Conservation (phyloP, 2,329 filamentous ascomycete species). For the Pleomassaria siparia region DNA sequence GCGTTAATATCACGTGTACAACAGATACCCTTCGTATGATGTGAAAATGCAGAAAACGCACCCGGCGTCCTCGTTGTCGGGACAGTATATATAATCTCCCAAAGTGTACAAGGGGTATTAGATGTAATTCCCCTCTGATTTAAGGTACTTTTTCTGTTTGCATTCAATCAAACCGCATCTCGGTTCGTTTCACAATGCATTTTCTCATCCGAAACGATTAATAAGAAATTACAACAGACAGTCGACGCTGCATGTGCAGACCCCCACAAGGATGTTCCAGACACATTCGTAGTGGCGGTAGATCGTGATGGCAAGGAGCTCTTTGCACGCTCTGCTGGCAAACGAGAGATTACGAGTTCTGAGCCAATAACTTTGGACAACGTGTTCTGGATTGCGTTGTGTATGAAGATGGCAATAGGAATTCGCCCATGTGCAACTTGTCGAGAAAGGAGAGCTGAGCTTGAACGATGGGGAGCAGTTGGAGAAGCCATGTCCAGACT, state of each 20-base stretch:
- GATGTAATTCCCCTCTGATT: too few relatives aligned
- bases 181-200: too few relatives aligned
- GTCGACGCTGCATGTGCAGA: constrained; percentile 23
- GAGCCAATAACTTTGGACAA: constrained; percentile 49
- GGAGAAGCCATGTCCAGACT: constrained; percentile 29
- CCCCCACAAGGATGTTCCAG: constrained; percentile 35
- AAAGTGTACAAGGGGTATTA: too few relatives aligned
- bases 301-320: constrained; percentile 44
- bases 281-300: constrained; percentile 46
- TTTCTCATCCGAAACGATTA: constrained; percentile 12
- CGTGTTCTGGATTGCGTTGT: constrained; percentile 61
- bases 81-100: too few relatives aligned
- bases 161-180: too few relatives aligned
- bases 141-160: too few relatives aligned
- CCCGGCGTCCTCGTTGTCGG: too few relatives aligned
- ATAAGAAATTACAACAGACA: constrained; percentile 14
- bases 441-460: constrained; percentile 33
- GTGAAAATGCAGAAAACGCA: too few relatives aligned
- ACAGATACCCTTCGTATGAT: too few relatives aligned
- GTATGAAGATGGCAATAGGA: constrained; percentile 43
- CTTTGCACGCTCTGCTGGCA: constrained; percentile 44
- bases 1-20: too few relatives aligned
- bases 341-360: constrained; percentile 36
- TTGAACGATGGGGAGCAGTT: constrained; percentile 28
- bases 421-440: constrained; percentile 37